Base-by-base conservation (phyloP, 2,329 filamentous ascomycete genomes). In the Paecilomyces sp. region DNA sequence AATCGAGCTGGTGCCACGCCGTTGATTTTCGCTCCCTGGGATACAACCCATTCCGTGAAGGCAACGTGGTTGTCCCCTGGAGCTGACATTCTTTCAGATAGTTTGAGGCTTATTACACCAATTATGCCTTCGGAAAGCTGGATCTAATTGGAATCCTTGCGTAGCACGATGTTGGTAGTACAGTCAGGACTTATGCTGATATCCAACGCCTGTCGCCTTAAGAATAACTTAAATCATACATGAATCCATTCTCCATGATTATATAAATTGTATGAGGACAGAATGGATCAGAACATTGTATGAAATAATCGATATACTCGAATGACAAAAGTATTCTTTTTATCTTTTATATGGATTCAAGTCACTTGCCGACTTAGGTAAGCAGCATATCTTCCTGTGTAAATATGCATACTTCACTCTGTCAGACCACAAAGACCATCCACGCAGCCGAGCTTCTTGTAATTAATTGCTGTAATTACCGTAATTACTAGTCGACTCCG, bases 41-140 rank as follows among this genome's bases (percentile, higher is more conserved):
- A 74, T 52, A 79, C 71, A 1, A 88, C 88, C 90, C 91, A 96
- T 61, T 80, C 68, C 2, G 88, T 79, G 61, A 95, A 89, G 8
- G 78, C 75, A 28, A 83, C 75, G 62, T 77, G 75, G 25, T 72
- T 61, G 56, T 72, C 62, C 13, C 75, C 75, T 12, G 75, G 69
- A 9, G 36, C 24, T n/a, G 51, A 22, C 57, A 58, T 58, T 2
- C 24, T 18, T n/a, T n/a, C 13, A 18, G 41, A 9, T 18, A 5
- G 18, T n/a, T 18, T 18, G n/a, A 9, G 13, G 15, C 41, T 18
- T 47, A 9, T 47, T 22, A n/a, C 3, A n/a, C 5, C 41, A 15
- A 47, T 15, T 11, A 8, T 8, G 18, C 41, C 18, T 9, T 18
- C 8, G 7, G n/a, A 18, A 4, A 5, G 18, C 18, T 5, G 41